Evolutionary conservation across 495 filamentous ascomycete species (phyloP).

Genomic region (Evernia prunastri): DNA sequence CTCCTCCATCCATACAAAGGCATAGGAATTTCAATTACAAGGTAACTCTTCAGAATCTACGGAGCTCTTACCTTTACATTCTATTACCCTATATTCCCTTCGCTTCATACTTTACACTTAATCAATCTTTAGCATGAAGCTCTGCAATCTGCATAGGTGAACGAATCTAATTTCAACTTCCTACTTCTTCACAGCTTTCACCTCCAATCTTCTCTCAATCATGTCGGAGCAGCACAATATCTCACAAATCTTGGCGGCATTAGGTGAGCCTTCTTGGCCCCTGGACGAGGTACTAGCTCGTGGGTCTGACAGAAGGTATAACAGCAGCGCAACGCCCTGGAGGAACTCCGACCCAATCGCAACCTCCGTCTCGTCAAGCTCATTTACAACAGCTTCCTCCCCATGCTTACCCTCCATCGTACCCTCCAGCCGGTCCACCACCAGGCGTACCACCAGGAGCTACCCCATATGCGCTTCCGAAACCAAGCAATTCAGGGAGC

Average conservation of each 20-base stretch:
- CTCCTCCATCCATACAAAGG: no score
- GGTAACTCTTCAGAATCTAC: no score
- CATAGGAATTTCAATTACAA: no score
- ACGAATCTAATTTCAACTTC: not conserved
- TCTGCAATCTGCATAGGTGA: slow-evolving; percentile 2
- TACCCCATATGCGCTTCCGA: slow-evolving; percentile 41
- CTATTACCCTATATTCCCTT: not conserved
- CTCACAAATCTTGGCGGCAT: slow-evolving; percentile 12
- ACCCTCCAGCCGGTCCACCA: slow-evolving; percentile 37
- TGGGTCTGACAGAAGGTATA: not conserved
- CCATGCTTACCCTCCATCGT: slow-evolving; percentile 27
- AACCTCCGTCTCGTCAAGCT: slow-evolving; percentile 27
- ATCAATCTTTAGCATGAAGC: not conserved
- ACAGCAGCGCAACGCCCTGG: slow-evolving; percentile 12
- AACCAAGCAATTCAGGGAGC: slow-evolving; percentile 59
- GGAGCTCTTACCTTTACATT: not conserved
- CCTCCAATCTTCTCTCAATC: not conserved
- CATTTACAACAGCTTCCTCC: slow-evolving; percentile 30
- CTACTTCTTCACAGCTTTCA: not conserved
- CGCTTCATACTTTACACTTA: not conserved
- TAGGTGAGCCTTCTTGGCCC: not conserved
- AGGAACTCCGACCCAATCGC: slow-evolving; percentile 35
- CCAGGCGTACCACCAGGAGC: slow-evolving; percentile 38
- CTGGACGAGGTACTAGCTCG: no score
- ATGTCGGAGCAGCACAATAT: slow-evolving; percentile 16